These are phyloP conservation scores for Oryza glaberrima DNA, from an alignment of 176 grass and related monocot species.

Conservation along the genomic window DNA sequence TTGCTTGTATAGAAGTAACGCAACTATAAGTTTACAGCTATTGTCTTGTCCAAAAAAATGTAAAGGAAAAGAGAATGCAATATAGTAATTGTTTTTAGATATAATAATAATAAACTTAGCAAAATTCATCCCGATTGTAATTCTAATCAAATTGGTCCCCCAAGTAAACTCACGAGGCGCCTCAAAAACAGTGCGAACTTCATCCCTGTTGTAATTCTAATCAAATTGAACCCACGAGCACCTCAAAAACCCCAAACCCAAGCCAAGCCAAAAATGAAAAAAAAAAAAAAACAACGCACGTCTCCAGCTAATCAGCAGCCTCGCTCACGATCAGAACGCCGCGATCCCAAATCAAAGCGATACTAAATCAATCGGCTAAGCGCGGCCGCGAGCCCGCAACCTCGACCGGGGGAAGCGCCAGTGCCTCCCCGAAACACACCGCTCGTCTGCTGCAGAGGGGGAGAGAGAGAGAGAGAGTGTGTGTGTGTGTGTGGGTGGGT, in stretches of 20 bases:
- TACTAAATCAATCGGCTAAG: background rate
- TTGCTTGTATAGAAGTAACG: background rate
- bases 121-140: background rate
- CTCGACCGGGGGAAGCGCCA: background rate
- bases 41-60: background rate
- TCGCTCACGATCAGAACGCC: background rate
- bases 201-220: background rate
- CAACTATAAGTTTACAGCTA: background rate
- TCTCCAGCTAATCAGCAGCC: too few relatives aligned
- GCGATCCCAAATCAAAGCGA: background rate
- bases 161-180: background rate
- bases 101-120: too few relatives aligned
- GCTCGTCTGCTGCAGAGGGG: background rate
- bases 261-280: background rate
- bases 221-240: background rate
- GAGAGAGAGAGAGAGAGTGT: too few relatives aligned
- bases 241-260: background rate
- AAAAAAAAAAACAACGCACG: background rate
- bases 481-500: too few relatives aligned
- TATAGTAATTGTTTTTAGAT: background rate
- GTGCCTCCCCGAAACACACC: background rate
- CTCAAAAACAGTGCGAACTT: background rate
- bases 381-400: background rate
- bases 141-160: constrained; percentile 2
- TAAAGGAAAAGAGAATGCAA: background rate